A percentile compares a stretch with the other conserved stretches of the same genome.
phyloP scores from a whole-genome alignment of 164 flowering plant species.

The Cinnamomum micranthum region DNA sequence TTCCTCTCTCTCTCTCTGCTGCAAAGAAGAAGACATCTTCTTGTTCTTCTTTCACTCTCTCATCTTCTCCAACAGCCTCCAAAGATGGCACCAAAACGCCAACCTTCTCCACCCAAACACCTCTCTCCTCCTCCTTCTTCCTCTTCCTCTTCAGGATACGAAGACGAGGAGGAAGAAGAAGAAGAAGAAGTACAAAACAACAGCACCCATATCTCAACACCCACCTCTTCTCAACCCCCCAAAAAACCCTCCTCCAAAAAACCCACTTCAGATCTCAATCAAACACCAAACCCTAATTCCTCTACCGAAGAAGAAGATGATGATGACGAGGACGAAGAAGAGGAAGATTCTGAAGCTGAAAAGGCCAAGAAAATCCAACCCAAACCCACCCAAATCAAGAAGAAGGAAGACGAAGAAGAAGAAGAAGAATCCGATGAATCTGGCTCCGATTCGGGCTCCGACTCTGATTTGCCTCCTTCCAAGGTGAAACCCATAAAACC shows the following conservation, averaged over 20 bases:
- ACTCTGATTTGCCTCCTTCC: slow-evolving; percentile 6
- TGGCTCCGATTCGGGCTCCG: slow-evolving; percentile 11
- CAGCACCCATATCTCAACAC: too few species aligned
- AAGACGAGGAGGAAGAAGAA: neutral
- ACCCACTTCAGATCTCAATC: neutral
- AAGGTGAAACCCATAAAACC: slow-evolving; percentile 16
- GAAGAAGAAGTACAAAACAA: too few species aligned
- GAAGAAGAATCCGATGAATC: slow-evolving; percentile 18
- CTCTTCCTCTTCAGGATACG: neutral
- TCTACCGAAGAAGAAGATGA: neutral
- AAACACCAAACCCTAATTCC: neutral
- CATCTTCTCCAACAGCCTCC: too few species aligned
- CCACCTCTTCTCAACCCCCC: neutral
- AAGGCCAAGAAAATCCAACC: neutral
- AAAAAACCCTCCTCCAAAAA: neutral
- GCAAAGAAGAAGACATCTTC: too few species aligned
- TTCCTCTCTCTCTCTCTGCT: too few species aligned
- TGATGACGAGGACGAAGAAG: neutral
- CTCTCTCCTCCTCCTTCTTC: neutral
- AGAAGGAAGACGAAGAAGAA: neutral
- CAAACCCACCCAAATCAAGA: neutral
- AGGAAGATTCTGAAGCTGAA: too few species aligned
- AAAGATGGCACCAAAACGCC: neutral
- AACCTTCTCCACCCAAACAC: neutral
- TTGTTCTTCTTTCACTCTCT: neutral